These are phyloP conservation scores for Fusarium penzigii DNA, from an alignment of 2,329 filamentous ascomycete species.

Conservation along the genomic window DNA sequence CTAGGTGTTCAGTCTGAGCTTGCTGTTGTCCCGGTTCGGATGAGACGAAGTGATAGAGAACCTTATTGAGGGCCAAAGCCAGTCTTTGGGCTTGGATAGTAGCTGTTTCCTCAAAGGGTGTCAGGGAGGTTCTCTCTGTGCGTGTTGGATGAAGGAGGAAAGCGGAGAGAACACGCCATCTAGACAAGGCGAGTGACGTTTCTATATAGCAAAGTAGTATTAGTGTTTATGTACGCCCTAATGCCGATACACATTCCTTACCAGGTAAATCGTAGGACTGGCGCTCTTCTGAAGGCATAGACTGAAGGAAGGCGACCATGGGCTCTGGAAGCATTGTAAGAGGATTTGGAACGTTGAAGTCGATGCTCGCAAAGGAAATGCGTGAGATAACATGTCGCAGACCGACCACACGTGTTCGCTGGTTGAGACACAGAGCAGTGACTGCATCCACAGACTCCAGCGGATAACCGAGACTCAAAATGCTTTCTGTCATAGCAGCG, in stretches of 20 bases:
- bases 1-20: slow-evolving; percentile 40
- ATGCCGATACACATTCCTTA: too few relatives aligned
- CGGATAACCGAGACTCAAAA: slow-evolving; percentile 31
- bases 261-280: too few relatives aligned
- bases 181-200: slow-evolving; percentile 35
- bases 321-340: slow-evolving; percentile 40
- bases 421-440: slow-evolving; percentile 34
- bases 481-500: slow-evolving; percentile 19
- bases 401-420: slow-evolving; percentile 32
- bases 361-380: slow-evolving; percentile 37
- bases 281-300: slow-evolving; percentile 31
- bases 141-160: slow-evolving; percentile 44
- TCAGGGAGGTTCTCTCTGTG: too few relatives aligned
- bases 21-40: slow-evolving; percentile 25
- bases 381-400: slow-evolving; percentile 41
- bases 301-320: slow-evolving; percentile 32
- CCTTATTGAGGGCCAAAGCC: slow-evolving; percentile 37
- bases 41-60: slow-evolving; percentile 37
- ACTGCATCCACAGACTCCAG: slow-evolving; percentile 17
- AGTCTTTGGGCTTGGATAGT: too few relatives aligned
- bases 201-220: too few relatives aligned
- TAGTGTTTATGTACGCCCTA: too few relatives aligned
- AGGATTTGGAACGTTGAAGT: slow-evolving; percentile 26
- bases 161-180: slow-evolving; percentile 45
- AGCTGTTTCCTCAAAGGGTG: too few relatives aligned